Evolutionary conservation across 139 green algal genomes (phyloP).

Genomic region (Zygnema circumcarinatum): DNA sequence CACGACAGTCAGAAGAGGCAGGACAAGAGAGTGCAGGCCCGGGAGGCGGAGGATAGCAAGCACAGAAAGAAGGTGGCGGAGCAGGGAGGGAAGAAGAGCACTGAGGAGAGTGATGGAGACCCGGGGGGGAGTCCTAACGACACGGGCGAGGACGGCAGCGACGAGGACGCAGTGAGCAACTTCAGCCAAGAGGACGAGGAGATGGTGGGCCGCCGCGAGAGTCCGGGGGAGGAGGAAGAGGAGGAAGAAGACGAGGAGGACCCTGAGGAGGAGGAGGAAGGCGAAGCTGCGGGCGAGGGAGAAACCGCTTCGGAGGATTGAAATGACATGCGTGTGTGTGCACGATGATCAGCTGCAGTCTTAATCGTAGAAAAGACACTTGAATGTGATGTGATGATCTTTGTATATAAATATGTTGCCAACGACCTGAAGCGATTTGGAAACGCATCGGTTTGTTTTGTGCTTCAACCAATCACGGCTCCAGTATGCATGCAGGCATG

Average conservation of each 20-base stretch:
- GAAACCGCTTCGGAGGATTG: too few relatives aligned
- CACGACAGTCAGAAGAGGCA: not conserved
- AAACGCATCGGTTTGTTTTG: too few relatives aligned
- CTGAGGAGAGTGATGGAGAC: slow-evolving; percentile 10
- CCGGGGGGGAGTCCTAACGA: not conserved
- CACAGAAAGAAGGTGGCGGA: not conserved
- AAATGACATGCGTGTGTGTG: too few relatives aligned
- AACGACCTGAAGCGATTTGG: too few relatives aligned
- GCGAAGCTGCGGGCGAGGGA: not conserved
- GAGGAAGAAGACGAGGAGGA: slow-evolving; percentile 1
- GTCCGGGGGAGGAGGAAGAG: slow-evolving; percentile 4
- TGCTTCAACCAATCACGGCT: too few relatives aligned
- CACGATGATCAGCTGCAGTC: too few relatives aligned
- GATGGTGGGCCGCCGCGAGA: slow-evolving; percentile 4
- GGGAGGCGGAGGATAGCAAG: not conserved
- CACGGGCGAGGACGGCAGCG: not conserved
- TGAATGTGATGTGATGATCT: too few relatives aligned
- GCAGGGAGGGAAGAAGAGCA: not conserved
- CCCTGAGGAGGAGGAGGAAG: not conserved
- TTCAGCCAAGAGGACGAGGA: slow-evolving; percentile 14
- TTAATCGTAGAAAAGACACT: too few relatives aligned
- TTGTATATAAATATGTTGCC: too few relatives aligned
- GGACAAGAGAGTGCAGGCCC: not conserved
- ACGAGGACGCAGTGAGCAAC: slow-evolving; percentile 13
- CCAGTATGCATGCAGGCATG: too few relatives aligned